A percentile compares a stretch with the other conserved stretches of the same genome.
phyloP scores from a whole-genome alignment of 2,329 filamentous ascomycete genomes.

The Ustilaginoidea virens region DNA sequence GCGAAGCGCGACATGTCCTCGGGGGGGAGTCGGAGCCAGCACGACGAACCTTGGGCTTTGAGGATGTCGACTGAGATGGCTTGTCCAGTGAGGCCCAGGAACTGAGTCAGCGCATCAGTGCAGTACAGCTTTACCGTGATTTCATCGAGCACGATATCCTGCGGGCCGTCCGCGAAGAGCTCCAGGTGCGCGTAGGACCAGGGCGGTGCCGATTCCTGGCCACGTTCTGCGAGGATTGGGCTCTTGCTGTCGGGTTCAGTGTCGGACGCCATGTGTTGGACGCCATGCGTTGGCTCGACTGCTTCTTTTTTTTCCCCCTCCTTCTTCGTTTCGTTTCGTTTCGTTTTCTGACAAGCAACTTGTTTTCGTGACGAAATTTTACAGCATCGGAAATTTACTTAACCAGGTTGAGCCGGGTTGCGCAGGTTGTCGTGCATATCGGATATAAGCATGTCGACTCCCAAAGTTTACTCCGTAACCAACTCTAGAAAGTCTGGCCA shows the following conservation, averaged over 20 bases:
- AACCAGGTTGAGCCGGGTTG: too few relatives aligned
- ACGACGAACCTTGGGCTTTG: conserved; percentile 36
- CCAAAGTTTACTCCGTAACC: too few relatives aligned
- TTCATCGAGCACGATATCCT: conserved; percentile 32
- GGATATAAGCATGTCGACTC: conserved; percentile 4
- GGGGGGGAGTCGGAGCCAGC: conserved; percentile 50
- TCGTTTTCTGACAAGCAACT: too few relatives aligned
- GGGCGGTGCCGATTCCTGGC: conserved; percentile 27
- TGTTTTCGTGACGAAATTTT: too few relatives aligned
- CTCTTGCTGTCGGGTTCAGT: neutral
- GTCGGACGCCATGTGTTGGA: neutral
- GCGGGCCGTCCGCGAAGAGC: conserved; percentile 20
- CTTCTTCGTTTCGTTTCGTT: too few relatives aligned
- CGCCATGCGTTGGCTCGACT: neutral
- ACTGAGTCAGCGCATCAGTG: conserved; percentile 47
- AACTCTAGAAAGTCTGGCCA: too few relatives aligned
- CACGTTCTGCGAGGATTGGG: conserved; percentile 9
- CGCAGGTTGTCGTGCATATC: conserved; percentile 2
- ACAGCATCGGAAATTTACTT: too few relatives aligned
- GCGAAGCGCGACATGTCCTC: conserved; percentile 44
- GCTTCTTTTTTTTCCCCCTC: neutral
- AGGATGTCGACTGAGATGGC: conserved; percentile 58
- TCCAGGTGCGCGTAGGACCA: conserved; percentile 44
- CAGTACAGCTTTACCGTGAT: conserved; percentile 49
- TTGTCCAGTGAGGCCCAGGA: conserved; percentile 52